phyloP scores from a whole-genome alignment of 768 basidiomycete species.

The Phanerodontia chrysosporium region DNA sequence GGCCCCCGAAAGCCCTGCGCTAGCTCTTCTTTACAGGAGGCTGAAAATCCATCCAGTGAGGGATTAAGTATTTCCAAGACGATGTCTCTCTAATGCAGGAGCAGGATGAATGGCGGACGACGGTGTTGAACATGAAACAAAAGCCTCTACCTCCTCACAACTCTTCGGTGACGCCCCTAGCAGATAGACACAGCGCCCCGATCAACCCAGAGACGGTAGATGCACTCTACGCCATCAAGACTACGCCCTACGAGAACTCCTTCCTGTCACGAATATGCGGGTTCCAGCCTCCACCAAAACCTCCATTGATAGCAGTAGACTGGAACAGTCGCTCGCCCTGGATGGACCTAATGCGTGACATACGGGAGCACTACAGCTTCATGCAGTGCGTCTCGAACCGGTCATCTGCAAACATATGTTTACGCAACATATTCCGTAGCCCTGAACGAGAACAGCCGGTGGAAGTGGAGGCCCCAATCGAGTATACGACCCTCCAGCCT shows the following conservation, averaged over 20 bases:
- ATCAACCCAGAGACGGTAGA: conserved; percentile 37
- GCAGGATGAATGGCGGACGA: conserved; percentile 1
- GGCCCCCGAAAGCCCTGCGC: not conserved
- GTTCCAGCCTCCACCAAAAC: conserved; percentile 21
- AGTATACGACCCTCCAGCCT: conserved; percentile 55
- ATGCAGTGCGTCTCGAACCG: conserved; percentile 56
- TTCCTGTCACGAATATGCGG: conserved; percentile 65
- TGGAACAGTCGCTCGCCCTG: conserved; percentile 72
- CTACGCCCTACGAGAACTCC: conserved; percentile 61
- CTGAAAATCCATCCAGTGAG: conserved; percentile 16
- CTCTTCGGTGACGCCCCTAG: conserved; percentile 1
- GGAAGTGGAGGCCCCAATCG: conserved; percentile 49
- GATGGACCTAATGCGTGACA: conserved; percentile 72
- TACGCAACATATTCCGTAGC: conserved; percentile 31
- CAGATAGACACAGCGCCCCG: conserved; percentile 14
- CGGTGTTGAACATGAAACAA: not conserved
- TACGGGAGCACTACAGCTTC: conserved; percentile 59
- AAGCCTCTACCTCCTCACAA: not conserved
- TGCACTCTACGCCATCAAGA: conserved; percentile 50
- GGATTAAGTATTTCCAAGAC: too few species aligned
- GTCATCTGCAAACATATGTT: too few species aligned
- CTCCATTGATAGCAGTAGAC: conserved; percentile 53
- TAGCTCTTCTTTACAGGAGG: conserved; percentile 10
- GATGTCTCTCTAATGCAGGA: too few species aligned
- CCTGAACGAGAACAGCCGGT: conserved; percentile 45